A percentile compares a stretch with the other conserved stretches of the same genome.
Evolutionary conservation across 2,329 filamentous ascomycete species (phyloP).

Genomic region (Aureobasidium sp.): DNA sequence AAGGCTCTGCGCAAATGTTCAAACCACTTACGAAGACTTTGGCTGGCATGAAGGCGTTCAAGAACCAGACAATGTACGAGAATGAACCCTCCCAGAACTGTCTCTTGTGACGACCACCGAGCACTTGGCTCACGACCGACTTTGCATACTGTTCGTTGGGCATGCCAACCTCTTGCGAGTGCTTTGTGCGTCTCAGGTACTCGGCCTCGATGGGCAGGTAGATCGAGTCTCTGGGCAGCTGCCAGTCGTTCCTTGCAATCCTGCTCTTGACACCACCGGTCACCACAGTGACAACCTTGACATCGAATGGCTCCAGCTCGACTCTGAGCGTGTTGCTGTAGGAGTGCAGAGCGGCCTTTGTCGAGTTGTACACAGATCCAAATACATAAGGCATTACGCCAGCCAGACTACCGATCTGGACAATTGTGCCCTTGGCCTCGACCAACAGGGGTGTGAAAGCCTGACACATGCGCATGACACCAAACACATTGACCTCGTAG

Average conservation of each 20-base stretch:
- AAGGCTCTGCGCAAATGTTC: constrained; percentile 11
- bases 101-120: constrained; percentile 31
- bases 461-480: constrained; percentile 49
- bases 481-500: constrained; percentile 49
- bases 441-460: constrained; percentile 47
- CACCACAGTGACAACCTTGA: constrained; percentile 40
- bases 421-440: constrained; percentile 28
- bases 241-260: constrained; percentile 45
- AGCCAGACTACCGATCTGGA: constrained; percentile 35
- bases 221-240: constrained; percentile 39
- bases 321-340: constrained; percentile 51
- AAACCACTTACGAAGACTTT: constrained; percentile 27
- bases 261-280: constrained; percentile 53
- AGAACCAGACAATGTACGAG: constrained; percentile 41
- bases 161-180: constrained; percentile 47
- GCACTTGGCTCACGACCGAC: constrained; percentile 45
- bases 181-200: constrained; percentile 42
- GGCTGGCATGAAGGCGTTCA: constrained; percentile 38
- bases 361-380: constrained; percentile 45
- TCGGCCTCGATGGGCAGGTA: constrained; percentile 45
- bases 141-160: constrained; percentile 45
- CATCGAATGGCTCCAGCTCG: constrained; percentile 44
- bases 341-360: constrained; percentile 50
- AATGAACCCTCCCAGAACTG: constrained; percentile 47
- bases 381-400: constrained; percentile 37